Percentiles rank a stretch among this genome's conserved stretches.
Conservation (phyloP, 2,329 filamentous ascomycete species). For the Talaromyces atroroseus region DNA sequence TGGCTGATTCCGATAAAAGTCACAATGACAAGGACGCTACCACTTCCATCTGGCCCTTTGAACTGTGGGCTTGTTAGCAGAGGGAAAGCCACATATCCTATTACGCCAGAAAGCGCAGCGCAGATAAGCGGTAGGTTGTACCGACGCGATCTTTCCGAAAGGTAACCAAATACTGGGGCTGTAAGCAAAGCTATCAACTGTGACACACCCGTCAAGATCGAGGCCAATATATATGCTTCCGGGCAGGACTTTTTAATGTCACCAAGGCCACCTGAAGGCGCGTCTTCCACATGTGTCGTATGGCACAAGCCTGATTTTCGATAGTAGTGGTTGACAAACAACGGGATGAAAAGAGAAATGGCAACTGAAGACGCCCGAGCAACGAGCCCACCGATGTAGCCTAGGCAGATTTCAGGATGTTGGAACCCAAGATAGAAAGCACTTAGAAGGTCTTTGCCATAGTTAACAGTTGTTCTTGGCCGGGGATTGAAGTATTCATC, state of each 20-base stretch:
- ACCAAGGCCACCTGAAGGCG: slow-evolving; percentile 25
- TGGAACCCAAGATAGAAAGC: slow-evolving; percentile 66
- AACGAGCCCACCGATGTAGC: slow-evolving; percentile 90
- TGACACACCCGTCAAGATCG: slow-evolving; percentile 80
- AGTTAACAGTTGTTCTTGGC: neutral
- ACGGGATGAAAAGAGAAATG: slow-evolving; percentile 88
- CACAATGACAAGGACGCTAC: slow-evolving; percentile 68
- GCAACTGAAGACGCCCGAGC: slow-evolving; percentile 90
- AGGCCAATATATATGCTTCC: slow-evolving; percentile 79
- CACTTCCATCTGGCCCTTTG: slow-evolving; percentile 61
- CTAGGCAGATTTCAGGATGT: slow-evolving; percentile 74
- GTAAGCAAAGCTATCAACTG: slow-evolving; percentile 80
- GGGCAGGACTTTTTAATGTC: slow-evolving; percentile 82
- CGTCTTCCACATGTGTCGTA: slow-evolving; percentile 28
- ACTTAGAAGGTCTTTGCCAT: slow-evolving; percentile 54
- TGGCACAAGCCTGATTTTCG: slow-evolving; percentile 74
- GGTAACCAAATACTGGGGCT: slow-evolving; percentile 80
- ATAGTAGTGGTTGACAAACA: slow-evolving; percentile 90
- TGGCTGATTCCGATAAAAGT: slow-evolving; percentile 83
- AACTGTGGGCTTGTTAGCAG: slow-evolving; percentile 72
- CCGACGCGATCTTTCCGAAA: slow-evolving; percentile 62
- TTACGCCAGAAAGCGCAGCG: slow-evolving; percentile 66
- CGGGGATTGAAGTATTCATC: neutral
- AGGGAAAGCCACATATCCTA: slow-evolving; percentile 73
- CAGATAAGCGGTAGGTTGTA: slow-evolving; percentile 70